Percentiles rank a stretch among this genome's conserved stretches.
phyloP scores from a whole-genome alignment of 179 eudicot genomes.

The Vitellaria paradoxa region DNA sequence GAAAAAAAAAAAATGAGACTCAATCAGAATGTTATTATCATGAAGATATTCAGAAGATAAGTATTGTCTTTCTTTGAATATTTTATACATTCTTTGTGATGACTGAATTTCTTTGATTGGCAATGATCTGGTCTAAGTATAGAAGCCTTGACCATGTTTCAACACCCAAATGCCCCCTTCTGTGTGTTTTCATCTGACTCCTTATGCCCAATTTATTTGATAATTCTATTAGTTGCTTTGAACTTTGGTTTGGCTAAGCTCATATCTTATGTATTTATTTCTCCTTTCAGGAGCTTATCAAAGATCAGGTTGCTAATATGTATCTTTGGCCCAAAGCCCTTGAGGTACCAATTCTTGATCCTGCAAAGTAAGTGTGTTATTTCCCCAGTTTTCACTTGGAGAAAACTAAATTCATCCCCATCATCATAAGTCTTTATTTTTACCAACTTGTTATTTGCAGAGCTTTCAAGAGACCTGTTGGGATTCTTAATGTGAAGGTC shows the following conservation, averaged over 20 bases:
- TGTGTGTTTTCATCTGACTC: neutral
- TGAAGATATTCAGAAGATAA: neutral
- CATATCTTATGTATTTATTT: neutral
- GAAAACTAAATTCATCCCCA: neutral
- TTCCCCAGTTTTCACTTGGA: neutral
- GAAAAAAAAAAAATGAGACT: neutral
- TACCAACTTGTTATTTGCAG: constrained; percentile 33
- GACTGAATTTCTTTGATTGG: neutral
- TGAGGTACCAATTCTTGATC: constrained; percentile 80
- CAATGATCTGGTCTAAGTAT: constrained; percentile 1
- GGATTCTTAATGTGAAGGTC: constrained; percentile 71
- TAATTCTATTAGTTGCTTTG: neutral
- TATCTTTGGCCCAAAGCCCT: constrained; percentile 92
- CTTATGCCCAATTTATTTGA: neutral
- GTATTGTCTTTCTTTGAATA: neutral
- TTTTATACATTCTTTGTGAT: neutral
- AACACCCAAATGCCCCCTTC: neutral
- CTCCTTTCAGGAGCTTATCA: constrained; percentile 61
- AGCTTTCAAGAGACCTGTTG: constrained; percentile 87
- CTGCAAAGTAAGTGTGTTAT: constrained; percentile 55
- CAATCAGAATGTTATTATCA: neutral
- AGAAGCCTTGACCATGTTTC: neutral
- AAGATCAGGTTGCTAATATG: constrained; percentile 92
- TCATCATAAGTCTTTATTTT: neutral
- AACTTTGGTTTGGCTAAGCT: constrained; percentile 8